Conservation (phyloP, 2,329 filamentous ascomycete species). For the Drechslerella stenobrocha region DNA sequence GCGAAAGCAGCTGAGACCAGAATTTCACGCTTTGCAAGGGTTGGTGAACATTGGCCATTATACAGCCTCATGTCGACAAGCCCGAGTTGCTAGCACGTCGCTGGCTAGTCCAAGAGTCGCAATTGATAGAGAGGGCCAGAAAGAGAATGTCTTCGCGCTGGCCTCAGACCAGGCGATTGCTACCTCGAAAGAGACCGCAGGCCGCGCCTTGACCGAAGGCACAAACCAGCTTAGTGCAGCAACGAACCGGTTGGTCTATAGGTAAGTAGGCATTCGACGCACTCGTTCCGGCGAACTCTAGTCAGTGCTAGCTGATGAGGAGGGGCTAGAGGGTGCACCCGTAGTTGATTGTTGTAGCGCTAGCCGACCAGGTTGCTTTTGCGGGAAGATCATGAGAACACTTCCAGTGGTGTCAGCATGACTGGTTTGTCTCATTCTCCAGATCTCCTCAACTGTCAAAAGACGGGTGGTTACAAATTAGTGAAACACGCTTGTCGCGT, state of each 20-base stretch:
- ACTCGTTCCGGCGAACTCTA: not conserved
- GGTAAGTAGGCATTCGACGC: too few species aligned
- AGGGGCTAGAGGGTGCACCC: not conserved
- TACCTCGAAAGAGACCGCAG: not conserved
- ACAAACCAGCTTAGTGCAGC: not conserved
- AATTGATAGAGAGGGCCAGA: constrained; percentile 1
- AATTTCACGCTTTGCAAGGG: constrained; percentile 1
- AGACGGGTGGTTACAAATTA: too few species aligned
- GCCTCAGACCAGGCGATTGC: constrained; percentile 1
- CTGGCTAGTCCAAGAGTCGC: constrained; percentile 5
- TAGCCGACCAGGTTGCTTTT: not conserved
- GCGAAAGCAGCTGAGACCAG: constrained; percentile 1
- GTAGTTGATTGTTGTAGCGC: not conserved
- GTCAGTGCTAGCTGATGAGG: not conserved
- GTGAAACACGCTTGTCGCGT: too few species aligned
- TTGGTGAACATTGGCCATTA: not conserved
- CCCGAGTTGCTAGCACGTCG: not conserved
- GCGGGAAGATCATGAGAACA: not conserved
- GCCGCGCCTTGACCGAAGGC: not conserved
- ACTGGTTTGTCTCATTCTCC: not conserved
- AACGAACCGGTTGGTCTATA: not conserved
- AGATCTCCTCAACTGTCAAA: not conserved
- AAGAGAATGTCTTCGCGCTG: constrained; percentile 9
- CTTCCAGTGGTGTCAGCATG: not conserved
- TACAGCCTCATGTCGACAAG: constrained; percentile 6